phyloP scores from a whole-genome alignment of 2,329 filamentous ascomycete genomes.

The Neophaeococcomyces aloes region DNA sequence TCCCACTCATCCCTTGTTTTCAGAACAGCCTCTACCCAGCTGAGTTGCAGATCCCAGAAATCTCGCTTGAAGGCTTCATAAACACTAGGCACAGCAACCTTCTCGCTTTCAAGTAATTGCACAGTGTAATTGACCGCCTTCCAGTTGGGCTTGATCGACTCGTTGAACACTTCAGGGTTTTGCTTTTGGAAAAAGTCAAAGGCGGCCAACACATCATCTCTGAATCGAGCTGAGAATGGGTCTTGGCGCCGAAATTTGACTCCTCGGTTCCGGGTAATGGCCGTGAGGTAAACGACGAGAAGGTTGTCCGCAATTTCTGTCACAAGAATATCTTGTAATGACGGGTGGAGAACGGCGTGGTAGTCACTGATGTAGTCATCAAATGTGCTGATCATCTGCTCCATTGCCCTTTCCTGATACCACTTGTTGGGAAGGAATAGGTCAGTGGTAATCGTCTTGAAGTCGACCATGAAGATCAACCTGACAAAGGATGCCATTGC shows the following conservation, averaged over 20 bases:
- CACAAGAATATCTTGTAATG: conserved; percentile 79
- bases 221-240: conserved; percentile 84
- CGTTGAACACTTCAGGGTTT: conserved; percentile 58
- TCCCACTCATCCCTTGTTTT: conserved; percentile 88
- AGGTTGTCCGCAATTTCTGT: conserved; percentile 90
- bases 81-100: conserved; percentile 61
- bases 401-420: conserved; percentile 80
- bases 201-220: conserved; percentile 79
- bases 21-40: conserved; percentile 89
- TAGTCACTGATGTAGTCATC: conserved; percentile 92
- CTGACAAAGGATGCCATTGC: conserved; percentile 79
- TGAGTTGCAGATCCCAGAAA: conserved; percentile 91
- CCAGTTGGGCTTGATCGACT: conserved; percentile 82
- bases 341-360: conserved; percentile 69
- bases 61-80: conserved; percentile 73
- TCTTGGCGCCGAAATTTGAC: conserved; percentile 80
- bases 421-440: conserved; percentile 77
- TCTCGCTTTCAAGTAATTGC: conserved; percentile 61
- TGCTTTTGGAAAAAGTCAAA: conserved; percentile 70
- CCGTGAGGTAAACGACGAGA: conserved; percentile 70
- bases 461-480: conserved; percentile 84
- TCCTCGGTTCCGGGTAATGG: conserved; percentile 70
- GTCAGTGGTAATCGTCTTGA: conserved; percentile 67
- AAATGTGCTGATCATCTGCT: conserved; percentile 87
- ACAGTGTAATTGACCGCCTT: conserved; percentile 78